Conservation (phyloP, 2,329 filamentous ascomycete genomes). For the Cladosporium colombiae region DNA sequence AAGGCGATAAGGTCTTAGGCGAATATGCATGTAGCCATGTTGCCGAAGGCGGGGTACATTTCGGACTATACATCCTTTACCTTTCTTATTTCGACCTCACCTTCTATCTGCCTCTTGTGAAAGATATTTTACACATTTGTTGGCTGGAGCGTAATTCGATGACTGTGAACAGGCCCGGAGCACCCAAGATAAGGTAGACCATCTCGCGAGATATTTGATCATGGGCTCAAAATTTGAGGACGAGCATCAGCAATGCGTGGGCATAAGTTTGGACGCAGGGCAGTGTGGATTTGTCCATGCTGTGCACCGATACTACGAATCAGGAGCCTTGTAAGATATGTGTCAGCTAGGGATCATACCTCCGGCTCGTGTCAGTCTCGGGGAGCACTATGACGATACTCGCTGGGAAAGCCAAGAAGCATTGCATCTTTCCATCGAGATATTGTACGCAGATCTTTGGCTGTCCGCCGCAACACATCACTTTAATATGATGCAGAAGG, state of each 20-base stretch:
- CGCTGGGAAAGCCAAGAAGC: neutral
- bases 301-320: neutral
- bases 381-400: neutral
- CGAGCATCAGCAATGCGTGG: too few relatives aligned
- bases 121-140: too few relatives aligned
- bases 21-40: neutral
- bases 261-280: neutral
- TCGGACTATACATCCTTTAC: neutral
- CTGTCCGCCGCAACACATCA: neutral
- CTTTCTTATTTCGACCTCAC: slow-evolving; percentile 4
- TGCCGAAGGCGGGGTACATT: slow-evolving; percentile 1
- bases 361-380: neutral
- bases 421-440: neutral
- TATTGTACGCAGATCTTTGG: neutral
- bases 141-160: neutral
- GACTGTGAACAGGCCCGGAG: neutral
- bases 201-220: neutral
- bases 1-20: neutral
- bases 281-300: neutral
- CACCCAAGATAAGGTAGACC: neutral
- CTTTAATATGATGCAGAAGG: neutral
- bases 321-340: neutral
- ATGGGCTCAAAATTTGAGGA: too few relatives aligned
- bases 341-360: neutral
- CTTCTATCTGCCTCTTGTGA: neutral